Evolutionary conservation across 164 flowering plant species (phyloP).

Genomic region (Vitis amurensis): DNA sequence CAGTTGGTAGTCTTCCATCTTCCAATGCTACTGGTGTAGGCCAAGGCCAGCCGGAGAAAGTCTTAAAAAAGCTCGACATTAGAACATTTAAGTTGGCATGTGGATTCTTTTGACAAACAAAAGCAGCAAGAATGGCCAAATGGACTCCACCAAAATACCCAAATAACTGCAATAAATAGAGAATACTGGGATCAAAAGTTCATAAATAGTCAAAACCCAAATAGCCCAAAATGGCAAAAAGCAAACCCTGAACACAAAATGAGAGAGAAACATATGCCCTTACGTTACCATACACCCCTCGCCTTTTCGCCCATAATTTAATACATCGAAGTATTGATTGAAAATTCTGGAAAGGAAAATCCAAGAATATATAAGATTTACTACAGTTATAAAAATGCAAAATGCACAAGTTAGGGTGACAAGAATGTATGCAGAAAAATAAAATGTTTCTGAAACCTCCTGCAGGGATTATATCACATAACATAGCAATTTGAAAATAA

Average conservation of each 20-base stretch:
- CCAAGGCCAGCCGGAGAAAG: constrained; percentile 58
- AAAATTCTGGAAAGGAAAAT: constrained; percentile 34
- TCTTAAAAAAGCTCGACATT: constrained; percentile 40
- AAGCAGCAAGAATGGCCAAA: constrained; percentile 52
- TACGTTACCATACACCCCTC: constrained; percentile 64
- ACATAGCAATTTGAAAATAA: too few species aligned
- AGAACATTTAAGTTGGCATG: constrained; percentile 35
- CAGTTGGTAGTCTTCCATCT: constrained; percentile 23
- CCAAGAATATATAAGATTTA: constrained; percentile 4
- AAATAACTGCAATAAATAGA: constrained; percentile 35
- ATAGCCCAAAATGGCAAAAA: background rate
- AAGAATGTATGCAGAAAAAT: too few species aligned
- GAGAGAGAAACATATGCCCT: constrained; percentile 12
- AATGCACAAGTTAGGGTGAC: background rate
- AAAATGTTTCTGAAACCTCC: too few species aligned
- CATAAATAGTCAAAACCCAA: background rate
- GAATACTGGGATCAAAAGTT: background rate
- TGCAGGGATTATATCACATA: too few species aligned
- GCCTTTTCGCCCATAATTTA: constrained; percentile 54
- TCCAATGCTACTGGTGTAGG: constrained; percentile 51
- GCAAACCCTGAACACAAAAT: background rate
- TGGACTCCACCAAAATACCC: constrained; percentile 69
- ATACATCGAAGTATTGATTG: constrained; percentile 48
- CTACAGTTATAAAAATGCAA: background rate
- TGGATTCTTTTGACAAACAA: constrained; percentile 46